These are phyloP conservation scores for Aspergillus texensis DNA, from an alignment of 2,329 filamentous ascomycete genomes.

Conservation along the genomic window DNA sequence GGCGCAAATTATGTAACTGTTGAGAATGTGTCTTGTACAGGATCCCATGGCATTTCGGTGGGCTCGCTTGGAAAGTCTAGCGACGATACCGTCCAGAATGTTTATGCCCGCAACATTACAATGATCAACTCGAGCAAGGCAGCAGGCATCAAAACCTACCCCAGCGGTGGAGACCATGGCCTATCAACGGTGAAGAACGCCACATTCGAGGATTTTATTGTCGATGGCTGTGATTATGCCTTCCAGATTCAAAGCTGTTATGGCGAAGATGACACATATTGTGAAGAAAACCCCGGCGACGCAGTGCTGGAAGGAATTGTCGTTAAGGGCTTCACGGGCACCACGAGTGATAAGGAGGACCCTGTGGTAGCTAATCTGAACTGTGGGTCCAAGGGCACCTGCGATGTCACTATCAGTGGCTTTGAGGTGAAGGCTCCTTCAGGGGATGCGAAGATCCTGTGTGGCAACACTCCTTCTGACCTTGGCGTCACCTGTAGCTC, in stretches of 20 bases:
- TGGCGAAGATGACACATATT: conserved; percentile 39
- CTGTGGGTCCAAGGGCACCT: conserved; percentile 42
- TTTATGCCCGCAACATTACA: conserved; percentile 44
- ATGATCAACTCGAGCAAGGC: conserved; percentile 51
- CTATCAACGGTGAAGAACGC: conserved; percentile 46
- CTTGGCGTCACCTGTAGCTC: conserved; percentile 37
- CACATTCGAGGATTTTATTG: conserved; percentile 43
- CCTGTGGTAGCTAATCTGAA: conserved; percentile 41
- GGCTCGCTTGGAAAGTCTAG: conserved; percentile 48
- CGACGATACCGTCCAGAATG: conserved; percentile 47
- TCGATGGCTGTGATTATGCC: conserved; percentile 46
- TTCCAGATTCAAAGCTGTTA: conserved; percentile 53
- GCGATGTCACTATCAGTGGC: conserved; percentile 36
- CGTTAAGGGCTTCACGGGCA: conserved; percentile 43
- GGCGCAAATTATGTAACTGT: conserved; percentile 46
- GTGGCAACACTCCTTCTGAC: conserved; percentile 36
- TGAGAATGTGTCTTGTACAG: conserved; percentile 47
- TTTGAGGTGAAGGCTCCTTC: conserved; percentile 39
- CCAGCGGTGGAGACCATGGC: conserved; percentile 40
- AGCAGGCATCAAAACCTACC: conserved; percentile 52
- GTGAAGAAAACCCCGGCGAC: conserved; percentile 36
- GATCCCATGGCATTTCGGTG: conserved; percentile 53
- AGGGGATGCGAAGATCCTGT: conserved; percentile 37
- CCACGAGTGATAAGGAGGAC: conserved; percentile 41
- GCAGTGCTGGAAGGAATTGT: conserved; percentile 39